phyloP scores from a whole-genome alignment of 176 grass and related monocot species.

The Bothriochloa decipiens region DNA sequence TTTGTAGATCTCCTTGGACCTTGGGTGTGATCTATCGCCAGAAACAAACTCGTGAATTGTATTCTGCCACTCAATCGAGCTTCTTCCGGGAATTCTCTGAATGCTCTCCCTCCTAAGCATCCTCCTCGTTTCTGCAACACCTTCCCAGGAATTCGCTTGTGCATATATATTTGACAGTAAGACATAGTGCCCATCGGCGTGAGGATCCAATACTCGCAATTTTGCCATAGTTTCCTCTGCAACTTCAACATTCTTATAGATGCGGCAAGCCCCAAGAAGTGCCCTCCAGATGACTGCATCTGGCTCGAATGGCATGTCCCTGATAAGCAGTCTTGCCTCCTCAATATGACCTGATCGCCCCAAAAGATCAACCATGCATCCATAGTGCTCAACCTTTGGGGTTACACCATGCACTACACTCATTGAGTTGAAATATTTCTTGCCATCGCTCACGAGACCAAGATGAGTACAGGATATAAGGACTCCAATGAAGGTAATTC shows the following conservation, averaged over 20 bases:
- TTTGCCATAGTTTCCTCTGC: constrained; percentile 68
- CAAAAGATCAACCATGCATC: constrained; percentile 76
- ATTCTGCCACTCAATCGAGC: constrained; percentile 60
- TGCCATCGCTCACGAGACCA: constrained; percentile 67
- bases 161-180: constrained; percentile 75
- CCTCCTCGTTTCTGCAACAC: constrained; percentile 69
- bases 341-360: constrained; percentile 65
- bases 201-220: constrained; percentile 58
- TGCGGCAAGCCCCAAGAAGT: constrained; percentile 72
- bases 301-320: constrained; percentile 56
- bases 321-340: constrained; percentile 63
- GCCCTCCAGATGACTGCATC: constrained; percentile 74
- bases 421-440: constrained; percentile 64
- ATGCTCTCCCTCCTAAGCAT: constrained; percentile 53
- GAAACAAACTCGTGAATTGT: constrained; percentile 53
- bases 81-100: constrained; percentile 68
- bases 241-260: constrained; percentile 70
- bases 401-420: constrained; percentile 42
- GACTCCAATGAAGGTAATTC: constrained; percentile 66
- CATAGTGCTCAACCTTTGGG: constrained; percentile 64
- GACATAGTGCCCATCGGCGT: constrained; percentile 65
- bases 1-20: constrained; percentile 59
- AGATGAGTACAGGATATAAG: constrained; percentile 63
- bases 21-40: constrained; percentile 61
- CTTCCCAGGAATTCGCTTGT: constrained; percentile 66